These are phyloP conservation scores for Kodamaea fukazawae DNA, from an alignment of 805 yeast species.

Conservation along the genomic window DNA sequence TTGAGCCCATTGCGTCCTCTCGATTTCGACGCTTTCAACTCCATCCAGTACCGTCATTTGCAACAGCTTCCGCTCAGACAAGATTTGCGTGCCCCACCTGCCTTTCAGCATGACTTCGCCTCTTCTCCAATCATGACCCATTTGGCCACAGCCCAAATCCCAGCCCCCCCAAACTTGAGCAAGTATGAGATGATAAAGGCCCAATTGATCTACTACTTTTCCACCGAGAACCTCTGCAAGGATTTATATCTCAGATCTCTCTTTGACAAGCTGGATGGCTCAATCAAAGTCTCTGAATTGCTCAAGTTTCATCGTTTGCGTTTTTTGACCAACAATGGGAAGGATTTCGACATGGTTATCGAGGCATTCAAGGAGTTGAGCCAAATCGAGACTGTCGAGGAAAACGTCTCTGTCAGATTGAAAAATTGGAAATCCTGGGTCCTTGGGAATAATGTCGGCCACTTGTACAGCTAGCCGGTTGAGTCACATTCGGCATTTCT, in stretches of 20 bases:
- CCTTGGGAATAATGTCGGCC: neutral
- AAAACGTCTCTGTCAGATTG: constrained; percentile 12
- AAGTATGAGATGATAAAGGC: constrained; percentile 1
- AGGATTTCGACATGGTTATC: constrained; percentile 11
- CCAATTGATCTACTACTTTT: constrained; percentile 23
- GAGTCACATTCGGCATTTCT: constrained; percentile 30
- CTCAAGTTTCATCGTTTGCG: constrained; percentile 17
- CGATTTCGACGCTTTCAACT: too few relatives aligned
- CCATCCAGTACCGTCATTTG: too few relatives aligned
- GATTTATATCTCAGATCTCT: constrained; percentile 20
- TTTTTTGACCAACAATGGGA: constrained; percentile 14
- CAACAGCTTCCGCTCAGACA: too few relatives aligned
- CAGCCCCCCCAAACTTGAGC: neutral
- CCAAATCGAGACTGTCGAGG: constrained; percentile 15
- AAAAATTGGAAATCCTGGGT: constrained; percentile 20
- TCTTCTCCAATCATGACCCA: too few relatives aligned
- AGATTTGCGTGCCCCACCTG: too few relatives aligned
- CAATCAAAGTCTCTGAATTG: constrained; percentile 15
- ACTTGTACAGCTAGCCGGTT: neutral
- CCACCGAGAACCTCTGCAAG: constrained; percentile 21
- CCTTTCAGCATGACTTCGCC: too few relatives aligned
- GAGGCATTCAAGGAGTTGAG: constrained; percentile 10
- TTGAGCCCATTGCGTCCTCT: too few relatives aligned
- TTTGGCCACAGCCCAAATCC: neutral
- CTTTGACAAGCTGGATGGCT: constrained; percentile 16